Base-by-base conservation (phyloP, 257 asterid genomes). In the Gentiana straminea region DNA sequence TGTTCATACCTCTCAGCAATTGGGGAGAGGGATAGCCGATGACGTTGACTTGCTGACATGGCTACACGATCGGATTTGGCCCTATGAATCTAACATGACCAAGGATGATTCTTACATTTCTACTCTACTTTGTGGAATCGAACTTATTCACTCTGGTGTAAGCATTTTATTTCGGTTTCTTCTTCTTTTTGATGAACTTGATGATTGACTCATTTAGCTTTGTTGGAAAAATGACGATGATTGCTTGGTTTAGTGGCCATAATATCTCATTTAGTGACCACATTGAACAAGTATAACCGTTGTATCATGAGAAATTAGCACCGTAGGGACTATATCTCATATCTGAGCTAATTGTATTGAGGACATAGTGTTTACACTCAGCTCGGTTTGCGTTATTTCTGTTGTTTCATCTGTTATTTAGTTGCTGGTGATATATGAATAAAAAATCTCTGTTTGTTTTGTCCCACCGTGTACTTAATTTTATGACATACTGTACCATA, bases 61-160 rank as follows among this genome's bases (percentile, higher is more conserved):
- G 95, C 83, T 86, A 51, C 95, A 81, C 63, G 57, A 51, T 52
- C 83, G 89, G 47, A 81, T 86, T 60, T 86, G 95, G 95, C 95
- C 94, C 3, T 84, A 86, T 24, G 95, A 86, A 63, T 72, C 91
- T 52, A 77, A 72, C 64, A 83, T 86, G 94, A 86, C 81, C 0
- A 80, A 75, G 64, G 80, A 84, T 15, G 89, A 86, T 64, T 84
- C 95, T 33, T 84, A 79, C 58, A 55, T 86, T 57, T 84, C 95
- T 47, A 77, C 91, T 60, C 74, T 86, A 64, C 88, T 86, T 15
- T 86, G 91, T 35, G 86, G 94, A 43, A 77, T 86, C n/a, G 95
- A 83, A 72, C 95, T 86, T 56, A 86, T 86, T 70, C 94, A 77
- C 82, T 77, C 94, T 0, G 95, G 95, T 52, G 91, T 83, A 75